These are phyloP conservation scores for Globisporangium recalcitrans DNA, from an alignment of 352 stramenopile genomes.

Conservation along the genomic window DNA sequence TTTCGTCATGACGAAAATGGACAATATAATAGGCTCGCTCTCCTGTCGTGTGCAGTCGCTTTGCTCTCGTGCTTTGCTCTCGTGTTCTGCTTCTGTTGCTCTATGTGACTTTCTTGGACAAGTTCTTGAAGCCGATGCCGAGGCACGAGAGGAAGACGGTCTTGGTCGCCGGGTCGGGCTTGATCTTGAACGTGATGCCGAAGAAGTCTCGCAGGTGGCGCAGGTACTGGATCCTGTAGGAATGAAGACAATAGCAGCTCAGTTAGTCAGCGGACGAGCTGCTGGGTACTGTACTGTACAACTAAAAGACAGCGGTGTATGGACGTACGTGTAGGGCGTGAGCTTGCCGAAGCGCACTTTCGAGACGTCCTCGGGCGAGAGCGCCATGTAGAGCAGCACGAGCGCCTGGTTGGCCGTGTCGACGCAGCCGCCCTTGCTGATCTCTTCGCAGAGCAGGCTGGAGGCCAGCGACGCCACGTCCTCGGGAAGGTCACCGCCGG, in stretches of 20 bases:
- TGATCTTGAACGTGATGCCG: constrained; percentile 93
- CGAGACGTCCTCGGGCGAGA: constrained; percentile 97
- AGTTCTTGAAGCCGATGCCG: constrained; percentile 94
- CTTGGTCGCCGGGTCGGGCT: constrained; percentile 82
- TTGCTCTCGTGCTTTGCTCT: too few species aligned
- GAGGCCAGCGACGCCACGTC: constrained; percentile 93
- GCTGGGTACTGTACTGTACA: not conserved
- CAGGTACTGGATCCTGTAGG: constrained; percentile 80
- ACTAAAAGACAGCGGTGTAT: not conserved
- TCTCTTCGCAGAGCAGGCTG: constrained; percentile 95
- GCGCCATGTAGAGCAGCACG: constrained; percentile 96
- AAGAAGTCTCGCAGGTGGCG: constrained; percentile 91
- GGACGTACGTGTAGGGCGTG: constrained; percentile 70
- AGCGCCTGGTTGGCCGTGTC: constrained; percentile 95
- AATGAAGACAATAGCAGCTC: not conserved
- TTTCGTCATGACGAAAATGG: not conserved
- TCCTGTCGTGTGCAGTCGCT: too few species aligned
- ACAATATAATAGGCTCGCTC: not conserved
- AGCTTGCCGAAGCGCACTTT: constrained; percentile 90
- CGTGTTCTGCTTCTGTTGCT: constrained; percentile 1
- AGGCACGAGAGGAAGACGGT: constrained; percentile 93
- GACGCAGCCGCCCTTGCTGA: constrained; percentile 90
- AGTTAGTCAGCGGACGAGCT: not conserved
- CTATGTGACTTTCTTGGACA: constrained; percentile 94
- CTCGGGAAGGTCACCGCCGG: constrained; percentile 90